Percentiles rank a stretch among this genome's conserved stretches.
Evolutionary conservation across 2,329 filamentous ascomycete species (phyloP).

Genomic region (Colletotrichum paranaense): DNA sequence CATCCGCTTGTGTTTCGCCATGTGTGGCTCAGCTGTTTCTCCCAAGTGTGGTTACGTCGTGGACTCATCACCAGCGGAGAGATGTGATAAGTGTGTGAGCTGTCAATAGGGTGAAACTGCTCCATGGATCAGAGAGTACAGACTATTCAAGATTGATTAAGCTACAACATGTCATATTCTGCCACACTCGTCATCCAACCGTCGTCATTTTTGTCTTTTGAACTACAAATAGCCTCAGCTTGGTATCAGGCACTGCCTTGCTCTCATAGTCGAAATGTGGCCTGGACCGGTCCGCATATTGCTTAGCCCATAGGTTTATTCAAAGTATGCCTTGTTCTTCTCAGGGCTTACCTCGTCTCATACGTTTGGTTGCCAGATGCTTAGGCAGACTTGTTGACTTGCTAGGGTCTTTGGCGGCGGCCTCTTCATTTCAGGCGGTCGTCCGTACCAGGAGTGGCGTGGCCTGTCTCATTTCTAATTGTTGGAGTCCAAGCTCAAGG

Average conservation of each 20-base stretch:
- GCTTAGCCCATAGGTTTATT: background rate
- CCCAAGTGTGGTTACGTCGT: conserved; percentile 5
- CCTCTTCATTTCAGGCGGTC: background rate
- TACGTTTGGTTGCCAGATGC: background rate
- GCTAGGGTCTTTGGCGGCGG: background rate
- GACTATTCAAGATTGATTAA: background rate
- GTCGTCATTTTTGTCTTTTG: background rate
- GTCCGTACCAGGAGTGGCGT: background rate
- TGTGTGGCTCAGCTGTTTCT: background rate
- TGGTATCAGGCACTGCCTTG: background rate
- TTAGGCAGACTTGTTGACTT: background rate
- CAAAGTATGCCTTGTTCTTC: background rate
- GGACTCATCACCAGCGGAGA: background rate
- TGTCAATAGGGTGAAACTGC: background rate
- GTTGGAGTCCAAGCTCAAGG: background rate
- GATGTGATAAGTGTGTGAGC: background rate
- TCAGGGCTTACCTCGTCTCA: too few species aligned
- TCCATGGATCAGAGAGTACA: background rate
- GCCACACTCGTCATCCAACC: background rate
- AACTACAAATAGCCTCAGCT: background rate
- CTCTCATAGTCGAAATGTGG: background rate
- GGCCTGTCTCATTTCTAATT: background rate
- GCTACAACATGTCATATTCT: background rate
- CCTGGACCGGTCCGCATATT: background rate
- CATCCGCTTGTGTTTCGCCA: conserved; percentile 19